Conservation (phyloP, 192 early-diverging fungal species). For the Coemansia guatemalensis region DNA sequence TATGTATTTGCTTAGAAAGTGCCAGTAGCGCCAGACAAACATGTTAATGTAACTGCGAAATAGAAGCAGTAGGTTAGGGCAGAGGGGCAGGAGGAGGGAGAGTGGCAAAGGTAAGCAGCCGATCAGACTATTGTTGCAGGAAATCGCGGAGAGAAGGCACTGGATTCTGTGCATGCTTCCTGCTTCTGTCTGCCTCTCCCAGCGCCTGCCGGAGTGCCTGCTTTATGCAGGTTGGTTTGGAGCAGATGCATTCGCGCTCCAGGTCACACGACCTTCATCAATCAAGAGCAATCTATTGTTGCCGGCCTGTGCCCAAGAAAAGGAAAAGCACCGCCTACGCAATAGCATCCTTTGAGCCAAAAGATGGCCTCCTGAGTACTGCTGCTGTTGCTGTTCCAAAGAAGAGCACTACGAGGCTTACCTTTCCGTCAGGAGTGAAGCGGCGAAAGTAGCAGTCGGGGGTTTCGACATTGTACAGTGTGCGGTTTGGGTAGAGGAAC, state of each 20-base stretch:
- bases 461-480: conserved; percentile 46
- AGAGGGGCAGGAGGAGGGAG: neutral
- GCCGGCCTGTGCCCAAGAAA: too few relatives aligned
- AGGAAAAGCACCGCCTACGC: neutral
- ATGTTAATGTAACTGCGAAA: neutral
- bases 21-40: neutral
- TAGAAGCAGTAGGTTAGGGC: neutral
- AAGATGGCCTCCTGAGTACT: neutral
- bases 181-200: neutral
- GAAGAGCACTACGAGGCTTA: conserved; percentile 1
- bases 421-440: conserved; percentile 52
- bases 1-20: neutral
- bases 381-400: neutral
- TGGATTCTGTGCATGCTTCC: neutral
- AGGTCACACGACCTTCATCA: neutral
- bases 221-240: neutral
- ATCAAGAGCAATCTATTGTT: too few relatives aligned
- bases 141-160: neutral
- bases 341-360: neutral
- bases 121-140: neutral
- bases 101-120: neutral
- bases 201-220: neutral
- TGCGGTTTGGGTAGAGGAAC: conserved; percentile 49
- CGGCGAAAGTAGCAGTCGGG: conserved; percentile 51
- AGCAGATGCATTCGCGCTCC: neutral